These are phyloP conservation scores for Cystofilobasidium bisporidii DNA, from an alignment of 768 basidiomycete species.

Conservation along the genomic window DNA sequence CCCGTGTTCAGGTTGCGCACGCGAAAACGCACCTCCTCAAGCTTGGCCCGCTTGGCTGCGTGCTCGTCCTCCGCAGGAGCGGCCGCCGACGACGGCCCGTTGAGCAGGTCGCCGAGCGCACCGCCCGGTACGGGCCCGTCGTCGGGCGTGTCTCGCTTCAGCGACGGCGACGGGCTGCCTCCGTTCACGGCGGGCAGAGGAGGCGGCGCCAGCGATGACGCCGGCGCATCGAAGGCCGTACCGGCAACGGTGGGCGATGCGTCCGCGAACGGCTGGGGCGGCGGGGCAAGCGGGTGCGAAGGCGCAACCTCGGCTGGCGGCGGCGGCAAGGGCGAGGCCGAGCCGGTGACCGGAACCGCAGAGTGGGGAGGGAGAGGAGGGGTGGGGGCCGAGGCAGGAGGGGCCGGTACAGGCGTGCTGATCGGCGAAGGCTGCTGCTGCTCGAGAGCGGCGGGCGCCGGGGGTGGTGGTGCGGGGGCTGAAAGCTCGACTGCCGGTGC, in stretches of 20 bases:
- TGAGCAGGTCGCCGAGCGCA: neutral
- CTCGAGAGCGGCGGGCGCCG: neutral
- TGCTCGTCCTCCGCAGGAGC: neutral
- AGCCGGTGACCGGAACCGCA: too few species aligned
- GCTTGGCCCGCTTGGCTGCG: slow-evolving; percentile 15
- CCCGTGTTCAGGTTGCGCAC: too few species aligned
- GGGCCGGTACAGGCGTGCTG: neutral
- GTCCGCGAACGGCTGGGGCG: slow-evolving; percentile 13
- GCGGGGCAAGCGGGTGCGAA: slow-evolving; percentile 23
- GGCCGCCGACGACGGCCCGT: too few species aligned
- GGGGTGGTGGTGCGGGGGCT: neutral
- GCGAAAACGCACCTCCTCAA: slow-evolving; percentile 13
- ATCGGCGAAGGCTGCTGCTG: too few species aligned
- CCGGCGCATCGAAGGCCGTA: slow-evolving; percentile 4
- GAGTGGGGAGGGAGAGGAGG: neutral
- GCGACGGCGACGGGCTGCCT: neutral
- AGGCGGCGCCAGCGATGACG: neutral
- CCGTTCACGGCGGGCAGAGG: too few species aligned
- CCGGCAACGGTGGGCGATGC: slow-evolving; percentile 6
- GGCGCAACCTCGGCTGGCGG: slow-evolving; percentile 7
- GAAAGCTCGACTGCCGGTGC: too few species aligned
- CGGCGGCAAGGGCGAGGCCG: slow-evolving; percentile 3
- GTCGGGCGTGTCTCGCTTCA: slow-evolving; percentile 19
- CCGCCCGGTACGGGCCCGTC: slow-evolving; percentile 5
- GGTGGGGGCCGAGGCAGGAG: neutral